These are phyloP conservation scores for Fusarium solani-melongenae DNA, from an alignment of 2,329 filamentous ascomycete species.

Conservation along the genomic window DNA sequence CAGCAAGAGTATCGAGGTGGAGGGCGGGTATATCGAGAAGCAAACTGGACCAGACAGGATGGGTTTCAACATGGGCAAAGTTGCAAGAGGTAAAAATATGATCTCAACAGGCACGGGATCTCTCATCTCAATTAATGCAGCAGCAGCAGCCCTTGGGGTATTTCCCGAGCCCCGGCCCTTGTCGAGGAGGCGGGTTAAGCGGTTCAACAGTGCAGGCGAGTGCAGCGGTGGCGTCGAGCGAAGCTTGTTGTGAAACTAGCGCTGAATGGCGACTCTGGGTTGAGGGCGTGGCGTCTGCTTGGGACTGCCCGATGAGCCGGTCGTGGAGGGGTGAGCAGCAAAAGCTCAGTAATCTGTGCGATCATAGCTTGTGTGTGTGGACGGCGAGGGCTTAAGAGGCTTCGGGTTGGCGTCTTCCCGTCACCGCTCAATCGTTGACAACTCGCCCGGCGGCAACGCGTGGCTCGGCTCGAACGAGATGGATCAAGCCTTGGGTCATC, in stretches of 20 bases:
- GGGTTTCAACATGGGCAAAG: background rate
- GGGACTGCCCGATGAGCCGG: slow-evolving; percentile 9
- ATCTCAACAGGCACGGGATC: slow-evolving; percentile 7
- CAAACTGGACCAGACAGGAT: background rate
- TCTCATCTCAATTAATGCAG: slow-evolving; percentile 13
- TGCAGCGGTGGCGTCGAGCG: slow-evolving; percentile 19
- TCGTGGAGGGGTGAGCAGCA: slow-evolving; percentile 14
- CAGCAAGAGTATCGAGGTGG: background rate
- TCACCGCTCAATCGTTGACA: slow-evolving; percentile 3
- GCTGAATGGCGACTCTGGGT: slow-evolving; percentile 8
- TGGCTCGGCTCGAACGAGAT: background rate
- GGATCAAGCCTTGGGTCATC: background rate
- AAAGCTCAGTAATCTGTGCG: background rate
- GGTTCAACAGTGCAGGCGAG: slow-evolving; percentile 19
- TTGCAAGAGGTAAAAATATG: slow-evolving; percentile 24
- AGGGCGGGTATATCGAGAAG: background rate
- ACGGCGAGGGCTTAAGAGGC: background rate
- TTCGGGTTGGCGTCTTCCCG: background rate
- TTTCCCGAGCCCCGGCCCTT: slow-evolving; percentile 12
- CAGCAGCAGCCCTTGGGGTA: slow-evolving; percentile 5
- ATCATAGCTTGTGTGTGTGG: background rate
- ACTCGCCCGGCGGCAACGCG: background rate
- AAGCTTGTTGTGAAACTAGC: slow-evolving; percentile 21
- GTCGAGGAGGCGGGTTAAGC: slow-evolving; percentile 18
- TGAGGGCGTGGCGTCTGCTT: slow-evolving; percentile 29